A percentile compares a stretch with the other conserved stretches of the same genome.
These are phyloP conservation scores for Pleurotus eryngii DNA, from an alignment of 768 basidiomycete genomes.

Conservation along the genomic window DNA sequence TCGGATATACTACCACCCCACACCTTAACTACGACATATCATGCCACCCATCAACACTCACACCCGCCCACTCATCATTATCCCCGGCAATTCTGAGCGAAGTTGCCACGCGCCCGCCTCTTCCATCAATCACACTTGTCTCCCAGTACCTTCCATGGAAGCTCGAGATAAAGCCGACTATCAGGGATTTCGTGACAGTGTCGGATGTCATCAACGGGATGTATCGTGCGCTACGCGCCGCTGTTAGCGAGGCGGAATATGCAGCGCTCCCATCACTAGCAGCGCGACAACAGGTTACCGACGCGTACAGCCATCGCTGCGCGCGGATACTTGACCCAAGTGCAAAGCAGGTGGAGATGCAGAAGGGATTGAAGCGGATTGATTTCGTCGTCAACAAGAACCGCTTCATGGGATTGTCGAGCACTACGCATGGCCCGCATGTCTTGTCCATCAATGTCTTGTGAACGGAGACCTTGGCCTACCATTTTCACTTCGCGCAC, in stretches of 20 bases:
- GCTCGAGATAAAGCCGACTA: slow-evolving; percentile 4
- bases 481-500: not conserved
- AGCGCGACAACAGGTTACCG: slow-evolving; percentile 31
- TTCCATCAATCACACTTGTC: slow-evolving; percentile 10
- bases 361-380: slow-evolving; percentile 50
- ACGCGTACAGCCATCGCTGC: slow-evolving; percentile 41
- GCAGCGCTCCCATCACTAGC: slow-evolving; percentile 25
- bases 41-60: slow-evolving; percentile 23
- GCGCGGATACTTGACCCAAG: slow-evolving; percentile 25
- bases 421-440: slow-evolving; percentile 25
- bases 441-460: slow-evolving; percentile 33
- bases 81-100: slow-evolving; percentile 32
- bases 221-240: slow-evolving; percentile 38
- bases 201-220: slow-evolving; percentile 43
- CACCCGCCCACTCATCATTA: too few relatives aligned
- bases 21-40: slow-evolving; percentile 37
- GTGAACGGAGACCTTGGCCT: not conserved
- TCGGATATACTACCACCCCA: slow-evolving; percentile 36
- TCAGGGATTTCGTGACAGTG: slow-evolving; percentile 12
- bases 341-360: slow-evolving; percentile 34
- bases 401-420: slow-evolving; percentile 36
- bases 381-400: slow-evolving; percentile 46
- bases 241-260: slow-evolving; percentile 40
- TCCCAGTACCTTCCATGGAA: not conserved
- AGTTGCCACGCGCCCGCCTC: slow-evolving; percentile 40